These are phyloP conservation scores for Diaporthe citriasiana DNA, from an alignment of 2,329 filamentous ascomycete species.

Conservation along the genomic window DNA sequence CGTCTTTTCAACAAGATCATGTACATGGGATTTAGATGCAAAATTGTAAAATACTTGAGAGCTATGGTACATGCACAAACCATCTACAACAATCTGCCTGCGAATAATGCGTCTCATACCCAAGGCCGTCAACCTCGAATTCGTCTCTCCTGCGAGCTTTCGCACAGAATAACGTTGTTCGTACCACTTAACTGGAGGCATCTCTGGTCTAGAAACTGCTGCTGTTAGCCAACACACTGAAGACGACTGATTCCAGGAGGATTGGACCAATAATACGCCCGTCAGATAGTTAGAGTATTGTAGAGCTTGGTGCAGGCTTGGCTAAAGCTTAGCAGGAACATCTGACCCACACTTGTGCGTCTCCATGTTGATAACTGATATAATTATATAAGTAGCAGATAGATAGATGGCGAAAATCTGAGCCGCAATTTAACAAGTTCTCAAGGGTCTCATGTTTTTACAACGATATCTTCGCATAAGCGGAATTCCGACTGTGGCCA, in stretches of 20 bases:
- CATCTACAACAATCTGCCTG: background rate
- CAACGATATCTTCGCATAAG: background rate
- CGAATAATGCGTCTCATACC: background rate
- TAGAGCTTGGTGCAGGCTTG: background rate
- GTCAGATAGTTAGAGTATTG: background rate
- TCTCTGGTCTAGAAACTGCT: no score
- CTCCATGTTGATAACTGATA: background rate
- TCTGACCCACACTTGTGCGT: background rate
- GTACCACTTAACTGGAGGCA: no score
- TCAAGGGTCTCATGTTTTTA: background rate
- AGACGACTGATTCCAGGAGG: background rate
- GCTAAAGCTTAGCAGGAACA: background rate
- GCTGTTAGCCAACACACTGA: background rate
- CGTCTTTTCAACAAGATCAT: constrained; percentile 12
- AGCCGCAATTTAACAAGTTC: no score
- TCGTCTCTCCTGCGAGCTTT: no score
- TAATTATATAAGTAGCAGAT: background rate
- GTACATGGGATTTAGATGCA: background rate
- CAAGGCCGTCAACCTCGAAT: no score
- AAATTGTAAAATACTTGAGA: background rate
- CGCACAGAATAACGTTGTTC: no score
- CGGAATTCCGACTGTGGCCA: background rate
- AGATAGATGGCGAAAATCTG: background rate
- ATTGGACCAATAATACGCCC: background rate
- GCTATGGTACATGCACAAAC: background rate